Conservation (phyloP, 495 filamentous ascomycete genomes). For the Margaritispora aquatica region DNA sequence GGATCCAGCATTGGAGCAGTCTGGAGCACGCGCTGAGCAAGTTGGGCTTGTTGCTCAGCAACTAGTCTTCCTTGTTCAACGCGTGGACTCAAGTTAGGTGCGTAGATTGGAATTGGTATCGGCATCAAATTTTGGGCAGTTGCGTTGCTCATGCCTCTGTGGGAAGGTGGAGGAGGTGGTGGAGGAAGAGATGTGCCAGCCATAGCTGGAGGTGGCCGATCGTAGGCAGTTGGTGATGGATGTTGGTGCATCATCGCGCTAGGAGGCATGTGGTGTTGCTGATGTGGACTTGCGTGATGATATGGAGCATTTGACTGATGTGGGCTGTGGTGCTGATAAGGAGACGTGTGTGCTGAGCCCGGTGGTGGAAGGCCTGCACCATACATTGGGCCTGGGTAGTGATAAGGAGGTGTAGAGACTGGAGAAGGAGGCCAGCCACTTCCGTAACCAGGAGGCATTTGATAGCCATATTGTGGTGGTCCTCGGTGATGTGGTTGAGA, state of each 20-base stretch:
- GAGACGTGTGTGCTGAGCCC: conserved; percentile 15
- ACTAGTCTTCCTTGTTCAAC: conserved; percentile 26
- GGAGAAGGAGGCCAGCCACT: conserved; percentile 62
- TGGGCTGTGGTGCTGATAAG: conserved; percentile 23
- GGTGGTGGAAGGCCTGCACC: conserved; percentile 18
- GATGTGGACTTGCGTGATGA: conserved; percentile 4
- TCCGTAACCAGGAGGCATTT: conserved; percentile 35
- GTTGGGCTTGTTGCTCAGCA: conserved; percentile 22
- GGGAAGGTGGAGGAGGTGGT: conserved; percentile 17
- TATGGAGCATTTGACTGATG: conserved; percentile 16
- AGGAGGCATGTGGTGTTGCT: conserved; percentile 2
- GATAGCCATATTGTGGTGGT: conserved; percentile 32
- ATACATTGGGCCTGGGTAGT: conserved; percentile 20
- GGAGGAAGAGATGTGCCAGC: conserved; percentile 23
- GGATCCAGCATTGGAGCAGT: conserved; percentile 15
- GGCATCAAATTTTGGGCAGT: conserved; percentile 19
- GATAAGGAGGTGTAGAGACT: conserved; percentile 34
- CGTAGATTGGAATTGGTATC: too few species aligned
- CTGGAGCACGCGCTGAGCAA: conserved; percentile 17
- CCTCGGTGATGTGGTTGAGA: conserved; percentile 28
- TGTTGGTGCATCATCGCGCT: conserved; percentile 1
- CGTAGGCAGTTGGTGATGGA: conserved; percentile 14
- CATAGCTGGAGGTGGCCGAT: conserved; percentile 21
- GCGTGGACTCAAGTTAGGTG: conserved; percentile 24
- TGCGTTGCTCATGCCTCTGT: conserved; percentile 17